Base-by-base conservation (phyloP, 768 basidiomycete species). In the Cyclocybe cylindracea region DNA sequence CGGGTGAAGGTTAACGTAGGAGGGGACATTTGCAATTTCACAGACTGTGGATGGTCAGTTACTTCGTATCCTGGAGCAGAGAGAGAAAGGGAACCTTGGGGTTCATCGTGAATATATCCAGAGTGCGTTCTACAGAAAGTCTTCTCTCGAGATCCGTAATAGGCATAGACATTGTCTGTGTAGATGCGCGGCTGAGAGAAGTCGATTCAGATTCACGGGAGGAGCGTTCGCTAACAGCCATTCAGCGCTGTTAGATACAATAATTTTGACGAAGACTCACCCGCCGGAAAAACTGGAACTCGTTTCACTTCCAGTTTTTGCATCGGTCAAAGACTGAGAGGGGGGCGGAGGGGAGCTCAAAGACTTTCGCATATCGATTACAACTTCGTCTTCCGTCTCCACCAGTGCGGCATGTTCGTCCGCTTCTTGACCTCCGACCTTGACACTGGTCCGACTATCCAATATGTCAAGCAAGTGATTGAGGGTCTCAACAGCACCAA, bases 61-160 rank as follows among this genome's bases (percentile, higher is more conserved):
- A n/a, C 11, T 16, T 33, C 24, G 8, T 44, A 10, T 14, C n/a
- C 29, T n/a, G 18, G 46, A 38, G 24, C 11, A 42, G 13, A 14
- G 10, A 48, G 69, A 55, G 56, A 24, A 24, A 24, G 24, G 5
- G 24, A 24, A 93, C 96, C 83, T 93, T 94, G 1, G 89, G 89
- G 56, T 83, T 80, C 94, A 99, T 96, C 1, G 92, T 91, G 67
- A 99, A 99, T 40, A 99, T 86, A 67, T 99, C 97, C 29, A 98
- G 71, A 7, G 91, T 91, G 14, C 81, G 76, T 31, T 87, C 82
- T 1, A 91, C 87, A 29, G 85, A 79, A 33, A 99, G 76, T 24
- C 91, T 77, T 33, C 80, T 75, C 65, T 98, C 96, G 11, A 99
- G 79, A 57, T 94, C 91, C 24, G 81, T 70, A 14, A 96, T 71